Evolutionary conservation across 164 flowering plant species (phyloP).

Genomic region (Aristolochia contorta): DNA sequence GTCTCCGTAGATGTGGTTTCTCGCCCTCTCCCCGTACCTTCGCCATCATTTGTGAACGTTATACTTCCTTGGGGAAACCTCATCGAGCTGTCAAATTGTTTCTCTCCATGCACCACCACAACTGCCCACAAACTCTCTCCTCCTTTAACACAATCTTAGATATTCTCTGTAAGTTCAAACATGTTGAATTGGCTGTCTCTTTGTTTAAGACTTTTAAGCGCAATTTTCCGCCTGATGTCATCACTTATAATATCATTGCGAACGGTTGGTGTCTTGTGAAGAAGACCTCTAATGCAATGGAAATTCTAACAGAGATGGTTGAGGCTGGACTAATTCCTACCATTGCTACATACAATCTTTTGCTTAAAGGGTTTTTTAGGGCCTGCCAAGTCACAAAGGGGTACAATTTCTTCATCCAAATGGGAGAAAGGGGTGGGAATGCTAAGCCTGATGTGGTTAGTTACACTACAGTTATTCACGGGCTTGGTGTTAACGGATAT

Average conservation of each 20-base stretch:
- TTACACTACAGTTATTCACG: conserved; percentile 84
- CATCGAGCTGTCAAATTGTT: conserved; percentile 67
- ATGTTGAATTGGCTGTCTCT: conserved; percentile 63
- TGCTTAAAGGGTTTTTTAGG: conserved; percentile 75
- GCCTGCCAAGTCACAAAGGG: conserved; percentile 66
- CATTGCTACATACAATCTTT: conserved; percentile 49
- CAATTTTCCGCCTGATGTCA: conserved; percentile 51
- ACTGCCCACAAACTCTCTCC: conserved; percentile 55
- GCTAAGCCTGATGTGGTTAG: conserved; percentile 56
- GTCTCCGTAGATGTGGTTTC: conserved; percentile 42
- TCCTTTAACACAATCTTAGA: conserved; percentile 74
- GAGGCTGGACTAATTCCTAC: conserved; percentile 57
- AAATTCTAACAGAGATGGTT: conserved; percentile 77
- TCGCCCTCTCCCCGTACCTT: conserved; percentile 64
- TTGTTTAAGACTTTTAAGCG: conserved; percentile 44
- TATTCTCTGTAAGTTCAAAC: conserved; percentile 52
- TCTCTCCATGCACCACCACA: conserved; percentile 68
- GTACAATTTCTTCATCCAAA: conserved; percentile 73
- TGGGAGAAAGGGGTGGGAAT: conserved; percentile 67
- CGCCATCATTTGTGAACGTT: conserved; percentile 66
- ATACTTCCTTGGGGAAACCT: conserved; percentile 51
- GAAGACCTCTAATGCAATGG: conserved; percentile 57
- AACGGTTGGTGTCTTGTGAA: conserved; percentile 84
- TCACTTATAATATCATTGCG: conserved; percentile 70
- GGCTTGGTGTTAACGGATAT: conserved; percentile 71